Evolutionary conservation across 306 rosid species (phyloP).

Genomic region (Astragalus glycyphyllos): DNA sequence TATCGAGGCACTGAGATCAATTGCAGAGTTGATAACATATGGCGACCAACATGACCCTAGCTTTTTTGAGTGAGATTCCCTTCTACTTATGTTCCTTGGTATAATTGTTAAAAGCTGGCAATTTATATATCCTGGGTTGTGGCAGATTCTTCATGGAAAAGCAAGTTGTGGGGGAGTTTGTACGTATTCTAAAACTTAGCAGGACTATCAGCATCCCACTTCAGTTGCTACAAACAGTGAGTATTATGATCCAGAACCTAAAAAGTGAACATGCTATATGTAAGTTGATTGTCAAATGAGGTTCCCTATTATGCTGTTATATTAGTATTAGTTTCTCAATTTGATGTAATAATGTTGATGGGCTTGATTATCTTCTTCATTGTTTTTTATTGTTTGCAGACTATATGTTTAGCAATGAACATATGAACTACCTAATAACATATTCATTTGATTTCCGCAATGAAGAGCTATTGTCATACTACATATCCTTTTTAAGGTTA

Average conservation of each 20-base stretch:
- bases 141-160: conserved; percentile 94
- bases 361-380: conserved; percentile 17
- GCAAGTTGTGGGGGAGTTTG: conserved; percentile 85
- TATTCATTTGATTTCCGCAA: conserved; percentile 76
- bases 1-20: conserved; percentile 87
- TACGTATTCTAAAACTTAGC: conserved; percentile 72
- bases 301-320: conserved; percentile 42
- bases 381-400: conserved; percentile 55
- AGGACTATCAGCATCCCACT: conserved; percentile 66
- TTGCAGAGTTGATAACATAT: conserved; percentile 85
- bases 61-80: conserved; percentile 82
- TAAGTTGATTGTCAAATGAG: conserved; percentile 55
- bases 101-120: conserved; percentile 30
- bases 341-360: conserved; percentile 9
- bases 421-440: conserved; percentile 76
- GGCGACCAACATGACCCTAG: conserved; percentile 86
- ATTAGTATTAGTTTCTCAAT: conserved; percentile 36
- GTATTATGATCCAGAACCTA: conserved; percentile 91
- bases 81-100: conserved; percentile 37
- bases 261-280: conserved; percentile 90
- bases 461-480: conserved; percentile 81
- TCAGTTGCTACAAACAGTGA: conserved; percentile 83
- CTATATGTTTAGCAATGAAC: conserved; percentile 84
- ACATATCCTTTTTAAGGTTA: conserved; percentile 89
- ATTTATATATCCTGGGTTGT: conserved; percentile 46